phyloP scores from a whole-genome alignment of 805 yeast species.

The Metschnikowia santaceciliae region DNA sequence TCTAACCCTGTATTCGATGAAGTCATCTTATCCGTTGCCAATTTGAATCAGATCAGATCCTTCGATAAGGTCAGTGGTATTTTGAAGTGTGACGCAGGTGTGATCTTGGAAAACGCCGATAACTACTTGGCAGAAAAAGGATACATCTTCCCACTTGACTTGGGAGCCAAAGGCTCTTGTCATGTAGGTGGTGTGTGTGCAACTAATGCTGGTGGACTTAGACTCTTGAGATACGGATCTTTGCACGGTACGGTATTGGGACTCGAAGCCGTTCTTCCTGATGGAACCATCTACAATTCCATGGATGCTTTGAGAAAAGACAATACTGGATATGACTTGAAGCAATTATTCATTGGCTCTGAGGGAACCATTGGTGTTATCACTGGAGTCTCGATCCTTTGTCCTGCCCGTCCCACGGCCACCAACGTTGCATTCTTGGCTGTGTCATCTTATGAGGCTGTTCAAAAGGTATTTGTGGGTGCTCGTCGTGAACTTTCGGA shows the following conservation, averaged over 20 bases:
- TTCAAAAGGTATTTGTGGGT: slow-evolving; percentile 71
- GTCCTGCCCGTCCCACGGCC: slow-evolving; percentile 85
- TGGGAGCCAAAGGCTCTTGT: slow-evolving; percentile 97
- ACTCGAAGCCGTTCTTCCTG: slow-evolving; percentile 86
- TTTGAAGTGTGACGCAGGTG: slow-evolving; percentile 85
- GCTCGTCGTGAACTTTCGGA: slow-evolving; percentile 81
- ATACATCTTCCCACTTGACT: slow-evolving; percentile 85
- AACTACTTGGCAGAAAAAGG: slow-evolving; percentile 72
- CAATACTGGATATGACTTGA: slow-evolving; percentile 91
- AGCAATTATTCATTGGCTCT: slow-evolving; percentile 88
- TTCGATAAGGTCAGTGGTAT: slow-evolving; percentile 84
- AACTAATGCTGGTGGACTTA: slow-evolving; percentile 93
- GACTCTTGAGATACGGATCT: slow-evolving; percentile 85
- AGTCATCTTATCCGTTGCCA: slow-evolving; percentile 65
- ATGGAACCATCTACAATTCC: slow-evolving; percentile 77
- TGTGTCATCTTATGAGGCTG: slow-evolving; percentile 75
- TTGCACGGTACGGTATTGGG: slow-evolving; percentile 91
- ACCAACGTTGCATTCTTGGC: slow-evolving; percentile 88
- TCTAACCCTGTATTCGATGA: slow-evolving; percentile 91
- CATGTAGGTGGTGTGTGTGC: slow-evolving; percentile 95
- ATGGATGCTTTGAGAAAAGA: slow-evolving; percentile 88
- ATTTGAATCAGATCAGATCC: slow-evolving; percentile 71
- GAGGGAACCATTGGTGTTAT: slow-evolving; percentile 91
- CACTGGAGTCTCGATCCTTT: slow-evolving; percentile 84
- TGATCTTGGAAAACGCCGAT: slow-evolving; percentile 83